A percentile compares a stretch with the other conserved stretches of the same genome.
phyloP scores from a whole-genome alignment of 2,329 filamentous ascomycete species.

The Diplodia sapinea region DNA sequence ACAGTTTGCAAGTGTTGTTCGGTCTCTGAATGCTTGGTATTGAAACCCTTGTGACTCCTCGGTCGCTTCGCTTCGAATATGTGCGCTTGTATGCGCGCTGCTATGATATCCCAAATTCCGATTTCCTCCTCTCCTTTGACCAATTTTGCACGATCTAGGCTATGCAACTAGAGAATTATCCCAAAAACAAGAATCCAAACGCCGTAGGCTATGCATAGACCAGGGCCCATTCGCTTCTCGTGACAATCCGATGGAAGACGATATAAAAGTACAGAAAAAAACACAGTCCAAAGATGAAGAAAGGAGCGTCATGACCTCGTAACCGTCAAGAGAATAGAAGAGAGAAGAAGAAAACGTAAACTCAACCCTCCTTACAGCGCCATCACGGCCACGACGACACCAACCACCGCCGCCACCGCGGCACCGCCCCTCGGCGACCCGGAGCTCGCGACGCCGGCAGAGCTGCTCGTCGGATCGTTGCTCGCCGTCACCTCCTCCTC shows the following conservation, averaged over 20 bases:
- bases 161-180: background rate
- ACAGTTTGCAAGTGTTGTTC: too few relatives aligned
- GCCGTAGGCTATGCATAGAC: conserved; percentile 21
- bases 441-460: background rate
- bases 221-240: background rate
- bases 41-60: too few relatives aligned
- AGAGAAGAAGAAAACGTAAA: background rate
- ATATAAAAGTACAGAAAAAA: background rate
- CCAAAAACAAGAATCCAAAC: conserved; percentile 10
- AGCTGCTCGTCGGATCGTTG: conserved; percentile 1
- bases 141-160: conserved; percentile 11
- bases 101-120: background rate
- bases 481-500: conserved; percentile 15
- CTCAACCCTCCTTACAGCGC: background rate
- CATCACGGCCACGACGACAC: conserved; percentile 10
- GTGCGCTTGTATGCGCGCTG: background rate
- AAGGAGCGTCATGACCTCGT: conserved; percentile 26
- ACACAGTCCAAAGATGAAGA: background rate
- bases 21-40: too few relatives aligned
- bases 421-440: conserved; percentile 5
- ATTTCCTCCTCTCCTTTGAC: background rate
- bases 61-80: background rate
- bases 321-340: background rate
- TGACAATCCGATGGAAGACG: background rate
- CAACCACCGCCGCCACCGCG: background rate